Base-by-base conservation (phyloP, 129 eudicot genomes). In the Chrysanthemum makinoi region DNA sequence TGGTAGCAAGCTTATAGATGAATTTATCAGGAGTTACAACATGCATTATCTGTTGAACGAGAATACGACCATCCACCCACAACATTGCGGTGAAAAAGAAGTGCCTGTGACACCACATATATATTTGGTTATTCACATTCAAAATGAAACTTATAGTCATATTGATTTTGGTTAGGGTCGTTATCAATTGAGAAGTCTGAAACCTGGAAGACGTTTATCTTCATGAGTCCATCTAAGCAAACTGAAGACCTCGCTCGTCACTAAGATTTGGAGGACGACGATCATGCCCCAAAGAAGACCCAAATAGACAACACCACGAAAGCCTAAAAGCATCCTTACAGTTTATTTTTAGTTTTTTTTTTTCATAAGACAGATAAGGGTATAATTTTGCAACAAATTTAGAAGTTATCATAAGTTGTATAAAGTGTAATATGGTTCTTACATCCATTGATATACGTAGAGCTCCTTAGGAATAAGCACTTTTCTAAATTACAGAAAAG, bases 41-140 rank as follows among this genome's bases (percentile, higher is more conserved):
- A 68, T 91, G 85, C 72, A 84, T 90, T 19, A 85, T 86, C 58
- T 79, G 85, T 62, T 85, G 97, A 67, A 80, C 68, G 15, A 91
- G 84, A 69, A 91, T 87, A 9, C 97, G 91, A 69, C 97, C 97
- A 63, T 91, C 88, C 66, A 91, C 92, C 56, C 69, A 91, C 64
- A 88, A 73, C 97, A 91, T 86, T 13, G 97, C 92, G 10, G 97
- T 88, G 78, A 91, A 83, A 85, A 91, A 88, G 80, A 91, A 91
- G 62, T 91, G 90, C 97, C 95, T 91, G 87, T 43, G 59, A 75
- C 19, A 67, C 74, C 53, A 64, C 64, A 22, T 18, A 12, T 13
- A 51, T 72, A 16, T 51, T 33, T 81, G 65, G 35, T 54, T 50
- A 48, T n/a, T 35, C 65, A 18, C 53, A 33, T 24, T 4, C 26